phyloP scores from a whole-genome alignment of 495 filamentous ascomycete genomes.

The Trichodelitschia bisporula region DNA sequence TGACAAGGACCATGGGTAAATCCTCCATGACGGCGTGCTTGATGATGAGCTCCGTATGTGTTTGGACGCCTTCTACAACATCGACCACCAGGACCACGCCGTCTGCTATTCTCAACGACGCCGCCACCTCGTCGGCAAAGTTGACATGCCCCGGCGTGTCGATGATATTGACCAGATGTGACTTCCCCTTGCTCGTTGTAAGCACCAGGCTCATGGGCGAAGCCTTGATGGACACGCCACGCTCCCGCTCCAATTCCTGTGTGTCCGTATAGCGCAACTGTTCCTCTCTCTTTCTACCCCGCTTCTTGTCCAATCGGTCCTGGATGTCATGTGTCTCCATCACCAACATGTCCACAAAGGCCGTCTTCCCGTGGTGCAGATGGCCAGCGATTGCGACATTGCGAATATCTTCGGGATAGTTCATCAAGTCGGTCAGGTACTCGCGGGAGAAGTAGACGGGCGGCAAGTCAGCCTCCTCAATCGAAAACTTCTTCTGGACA shows the following conservation, averaged over 20 bases:
- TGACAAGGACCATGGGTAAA: conserved; percentile 63
- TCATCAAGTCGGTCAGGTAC: conserved; percentile 94
- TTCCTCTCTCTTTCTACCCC: conserved; percentile 63
- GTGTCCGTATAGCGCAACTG: conserved; percentile 87
- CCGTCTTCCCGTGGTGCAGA: conserved; percentile 92
- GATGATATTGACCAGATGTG: conserved; percentile 83
- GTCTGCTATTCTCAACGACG: conserved; percentile 66
- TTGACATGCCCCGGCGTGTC: conserved; percentile 97
- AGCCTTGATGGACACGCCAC: conserved; percentile 81
- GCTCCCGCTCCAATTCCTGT: conserved; percentile 65
- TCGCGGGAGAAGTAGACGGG: conserved; percentile 64
- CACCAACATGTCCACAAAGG: conserved; percentile 96
- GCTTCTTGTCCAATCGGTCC: conserved; percentile 50
- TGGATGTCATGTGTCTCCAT: conserved; percentile 76
- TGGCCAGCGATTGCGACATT: conserved; percentile 85
- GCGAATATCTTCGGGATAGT: conserved; percentile 76
- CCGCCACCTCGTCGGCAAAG: conserved; percentile 89
- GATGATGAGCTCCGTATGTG: conserved; percentile 90
- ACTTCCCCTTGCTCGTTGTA: conserved; percentile 71
- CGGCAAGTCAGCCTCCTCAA: conserved; percentile 78
- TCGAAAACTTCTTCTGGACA: conserved; percentile 80
- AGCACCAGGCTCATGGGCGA: conserved; percentile 88
- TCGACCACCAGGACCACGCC: conserved; percentile 87
- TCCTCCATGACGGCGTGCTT: conserved; percentile 82
- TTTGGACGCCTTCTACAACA: conserved; percentile 93